phyloP scores from a whole-genome alignment of 2,329 filamentous ascomycete species.

The Paecilomyces variotii region DNA sequence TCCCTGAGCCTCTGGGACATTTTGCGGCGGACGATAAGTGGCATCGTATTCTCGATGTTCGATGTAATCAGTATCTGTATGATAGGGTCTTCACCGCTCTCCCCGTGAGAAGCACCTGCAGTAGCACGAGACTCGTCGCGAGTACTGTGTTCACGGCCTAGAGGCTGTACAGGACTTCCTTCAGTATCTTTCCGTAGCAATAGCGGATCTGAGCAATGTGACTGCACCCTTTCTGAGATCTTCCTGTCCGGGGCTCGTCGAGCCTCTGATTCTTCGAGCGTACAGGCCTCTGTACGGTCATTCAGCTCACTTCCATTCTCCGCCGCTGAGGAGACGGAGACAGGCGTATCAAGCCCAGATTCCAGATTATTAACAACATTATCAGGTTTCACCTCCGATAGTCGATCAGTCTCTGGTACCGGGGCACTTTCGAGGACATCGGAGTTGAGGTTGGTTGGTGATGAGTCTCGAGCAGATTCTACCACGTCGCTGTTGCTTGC shows the following conservation, averaged over 20 bases:
- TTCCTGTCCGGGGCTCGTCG: not conserved
- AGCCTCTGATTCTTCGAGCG: not conserved
- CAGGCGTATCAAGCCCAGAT: not conserved
- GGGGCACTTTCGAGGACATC: not conserved
- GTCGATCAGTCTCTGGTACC: not conserved
- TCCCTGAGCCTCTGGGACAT: slow-evolving; percentile 60
- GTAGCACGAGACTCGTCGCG: not conserved
- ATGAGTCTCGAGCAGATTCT: not conserved
- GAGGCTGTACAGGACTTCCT: not conserved
- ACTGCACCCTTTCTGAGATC: not conserved
- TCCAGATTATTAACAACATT: not conserved
- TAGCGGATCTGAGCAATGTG: not conserved
- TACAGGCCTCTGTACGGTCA: not conserved
- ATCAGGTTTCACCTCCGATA: too few species aligned
- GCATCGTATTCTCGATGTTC: slow-evolving; percentile 50
- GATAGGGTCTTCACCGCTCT: slow-evolving; percentile 38
- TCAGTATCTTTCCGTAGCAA: not conserved
- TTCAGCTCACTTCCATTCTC: not conserved
- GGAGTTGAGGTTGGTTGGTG: not conserved
- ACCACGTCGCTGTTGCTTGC: not conserved
- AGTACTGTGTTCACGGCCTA: not conserved
- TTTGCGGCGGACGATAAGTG: slow-evolving; percentile 57
- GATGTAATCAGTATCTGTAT: slow-evolving; percentile 64
- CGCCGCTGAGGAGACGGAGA: not conserved
- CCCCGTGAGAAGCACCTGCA: slow-evolving; percentile 3